A percentile compares a stretch with the other conserved stretches of the same genome.
Conservation (phyloP, 345 rosid genomes). For the Heritiera fomes region DNA sequence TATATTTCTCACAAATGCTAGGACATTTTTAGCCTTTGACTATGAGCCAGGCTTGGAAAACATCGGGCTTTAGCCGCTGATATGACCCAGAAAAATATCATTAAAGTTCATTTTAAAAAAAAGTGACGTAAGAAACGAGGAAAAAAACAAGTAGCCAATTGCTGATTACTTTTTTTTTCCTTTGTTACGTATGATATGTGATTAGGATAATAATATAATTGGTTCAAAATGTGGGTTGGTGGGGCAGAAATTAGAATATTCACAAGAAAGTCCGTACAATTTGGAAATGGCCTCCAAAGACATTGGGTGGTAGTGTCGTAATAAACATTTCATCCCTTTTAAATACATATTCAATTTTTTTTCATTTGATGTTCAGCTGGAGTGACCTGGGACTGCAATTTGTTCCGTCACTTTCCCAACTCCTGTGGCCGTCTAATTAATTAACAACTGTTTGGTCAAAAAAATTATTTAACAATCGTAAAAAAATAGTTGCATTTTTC, state of each 20-base stretch:
- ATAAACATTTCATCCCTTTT: background rate
- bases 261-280: slow-evolving; percentile 1
- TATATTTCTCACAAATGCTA: no score
- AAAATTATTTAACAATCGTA: no score
- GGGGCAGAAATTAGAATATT: background rate
- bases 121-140: no score
- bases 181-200: background rate
- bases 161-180: background rate
- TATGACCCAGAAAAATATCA: background rate
- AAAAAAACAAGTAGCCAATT: no score
- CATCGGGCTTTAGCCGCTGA: background rate
- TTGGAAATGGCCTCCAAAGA: slow-evolving; percentile 33
- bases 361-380: background rate
- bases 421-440: no score
- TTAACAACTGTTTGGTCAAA: no score
- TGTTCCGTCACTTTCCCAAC: no score
- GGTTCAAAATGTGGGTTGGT: slow-evolving; percentile 7
- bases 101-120: no score
- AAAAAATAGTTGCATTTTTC: no score
- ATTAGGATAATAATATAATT: background rate
- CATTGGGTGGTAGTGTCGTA: background rate
- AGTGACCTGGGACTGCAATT: no score
- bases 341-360: background rate
- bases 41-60: background rate
- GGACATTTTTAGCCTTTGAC: background rate